A percentile compares a stretch with the other conserved stretches of the same genome.
phyloP scores from a whole-genome alignment of 495 filamentous ascomycete species.

The Hypoxylon lenormandii region DNA sequence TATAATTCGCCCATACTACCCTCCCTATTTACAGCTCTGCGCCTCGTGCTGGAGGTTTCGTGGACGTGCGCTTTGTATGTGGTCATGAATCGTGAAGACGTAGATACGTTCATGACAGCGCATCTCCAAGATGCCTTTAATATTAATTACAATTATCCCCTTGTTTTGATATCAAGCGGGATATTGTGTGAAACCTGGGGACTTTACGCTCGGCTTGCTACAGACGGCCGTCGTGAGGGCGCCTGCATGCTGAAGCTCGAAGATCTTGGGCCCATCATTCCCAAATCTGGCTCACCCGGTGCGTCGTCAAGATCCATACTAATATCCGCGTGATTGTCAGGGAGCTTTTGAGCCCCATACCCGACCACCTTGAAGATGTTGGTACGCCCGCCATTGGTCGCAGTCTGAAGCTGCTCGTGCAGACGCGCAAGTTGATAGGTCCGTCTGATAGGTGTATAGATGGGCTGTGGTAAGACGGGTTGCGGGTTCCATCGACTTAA shows the following conservation, averaged over 20 bases:
- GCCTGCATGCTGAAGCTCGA: slow-evolving; percentile 61
- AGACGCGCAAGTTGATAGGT: slow-evolving; percentile 87
- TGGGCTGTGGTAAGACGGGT: slow-evolving; percentile 74
- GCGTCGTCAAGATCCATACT: slow-evolving; percentile 59
- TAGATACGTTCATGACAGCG: too few relatives aligned
- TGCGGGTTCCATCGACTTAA: slow-evolving; percentile 78
- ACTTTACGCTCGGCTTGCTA: slow-evolving; percentile 57
- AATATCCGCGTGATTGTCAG: slow-evolving; percentile 56
- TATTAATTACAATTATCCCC: background rate
- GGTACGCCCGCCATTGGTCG: slow-evolving; percentile 68
- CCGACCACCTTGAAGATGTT: slow-evolving; percentile 68
- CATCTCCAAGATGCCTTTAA: background rate
- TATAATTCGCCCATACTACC: too few relatives aligned
- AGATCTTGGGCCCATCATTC: slow-evolving; percentile 52
- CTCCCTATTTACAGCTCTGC: too few relatives aligned
- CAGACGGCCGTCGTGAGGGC: slow-evolving; percentile 57
- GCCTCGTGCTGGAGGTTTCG: too few relatives aligned
- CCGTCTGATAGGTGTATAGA: slow-evolving; percentile 72
- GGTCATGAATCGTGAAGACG: too few relatives aligned
- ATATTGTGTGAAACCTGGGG: background rate
- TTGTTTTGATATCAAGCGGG: slow-evolving; percentile 1
- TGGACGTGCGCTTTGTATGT: too few relatives aligned
- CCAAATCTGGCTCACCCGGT: slow-evolving; percentile 59
- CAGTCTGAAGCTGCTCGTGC: slow-evolving; percentile 86
- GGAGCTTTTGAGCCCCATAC: slow-evolving; percentile 61